Base-by-base conservation (phyloP, 1,139 yeast genomes). In the Pichia sp. region DNA sequence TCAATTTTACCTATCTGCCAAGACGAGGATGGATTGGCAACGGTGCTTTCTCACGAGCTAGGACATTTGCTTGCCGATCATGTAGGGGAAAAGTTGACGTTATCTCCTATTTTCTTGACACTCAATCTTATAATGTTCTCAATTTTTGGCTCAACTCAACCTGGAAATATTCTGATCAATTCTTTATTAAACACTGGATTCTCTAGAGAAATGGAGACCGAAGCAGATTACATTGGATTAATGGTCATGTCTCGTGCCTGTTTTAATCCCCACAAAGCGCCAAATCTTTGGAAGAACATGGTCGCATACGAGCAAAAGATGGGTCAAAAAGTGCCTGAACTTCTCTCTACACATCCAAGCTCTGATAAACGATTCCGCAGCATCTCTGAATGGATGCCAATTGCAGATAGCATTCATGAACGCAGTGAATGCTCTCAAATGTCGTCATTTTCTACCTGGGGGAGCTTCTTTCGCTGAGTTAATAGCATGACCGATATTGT, bases 1-100 rank as follows among this genome's bases (percentile, higher is more conserved):
- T 76, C 85, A 15, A 85, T 93, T 35, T 58, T 91, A 36, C 83
- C 86, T 1, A 74, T 91, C 24, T 82, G 95, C 55, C 62, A 65
- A 27, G 77, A 85, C 53, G 93, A 86, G 37, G 93, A 86, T 53
- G 97, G 96, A 1, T 62, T 93, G 29, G 98, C 98, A 12, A 87
- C 97, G 0, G 96, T 93, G 1, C 63, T 91, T 29, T 69, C 95
- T 0, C 99, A 91, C 55, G 99, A 93, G 52, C 72, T 88, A 37
- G 87, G 96, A 0, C 97, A 91, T 60, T 94, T 87, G 55, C 66
- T 91, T 49, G 96, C 96, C 5, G 79, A 94, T 43, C 98, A 91
- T 56, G 74, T 93, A 2, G 80, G 84, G 39, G 99, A 93, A 52
- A 78, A 80, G 49, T 54, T 88, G 30, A 73, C 85, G 13, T 67